Base-by-base conservation (phyloP, 805 yeast species). In the Brettanomyces nanus region DNA sequence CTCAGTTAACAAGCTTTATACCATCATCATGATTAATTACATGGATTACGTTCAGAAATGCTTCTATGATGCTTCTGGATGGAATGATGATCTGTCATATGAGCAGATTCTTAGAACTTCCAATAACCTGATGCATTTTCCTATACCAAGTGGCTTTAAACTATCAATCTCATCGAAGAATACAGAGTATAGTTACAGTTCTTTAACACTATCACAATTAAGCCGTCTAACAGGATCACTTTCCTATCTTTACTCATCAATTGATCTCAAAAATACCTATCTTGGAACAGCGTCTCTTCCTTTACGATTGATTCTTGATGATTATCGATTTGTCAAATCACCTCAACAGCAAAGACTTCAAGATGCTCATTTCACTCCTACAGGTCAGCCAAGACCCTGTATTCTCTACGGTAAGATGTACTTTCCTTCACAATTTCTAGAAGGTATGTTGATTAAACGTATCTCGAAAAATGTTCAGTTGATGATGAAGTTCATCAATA, bases 11-110 rank as follows among this genome's bases (percentile, higher is more conserved):
- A n/a, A n/a, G n/a, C n/a, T n/a, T n/a, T n/a, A n/a, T n/a, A n/a
- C n/a, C n/a, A n/a, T n/a, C n/a, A n/a, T n/a, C n/a, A 86, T 86
- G 96, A 65, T 78, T 44, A 71, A 75, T 31, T 89, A 83, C 62
- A 86, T 90, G 95, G 95, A 90, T 49, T 82, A 80, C 57, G 73
- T 90, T 23, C 80, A 80, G 48, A 68, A 72, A 58, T 73, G 84
- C 47, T 90, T 84, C 61, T 74, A 80, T 56, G 59, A 66, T 28
- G 57, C 80, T 19, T 78, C 94, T 1, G 70, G 71, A 4, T 89
- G 97, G 97, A 77, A 80, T 48, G 73, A 75, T 40, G 85, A 84
- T 45, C 82, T 82, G 56, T 71, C 83, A 26, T 86, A 82, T 52
- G 80, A 86, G 37, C 76, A 80, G 48, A 68, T 90, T 17, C 73